A percentile compares a stretch with the other conserved stretches of the same genome.
Evolutionary conservation across 495 filamentous ascomycete species (phyloP).

Genomic region (Haplographium delicatum): DNA sequence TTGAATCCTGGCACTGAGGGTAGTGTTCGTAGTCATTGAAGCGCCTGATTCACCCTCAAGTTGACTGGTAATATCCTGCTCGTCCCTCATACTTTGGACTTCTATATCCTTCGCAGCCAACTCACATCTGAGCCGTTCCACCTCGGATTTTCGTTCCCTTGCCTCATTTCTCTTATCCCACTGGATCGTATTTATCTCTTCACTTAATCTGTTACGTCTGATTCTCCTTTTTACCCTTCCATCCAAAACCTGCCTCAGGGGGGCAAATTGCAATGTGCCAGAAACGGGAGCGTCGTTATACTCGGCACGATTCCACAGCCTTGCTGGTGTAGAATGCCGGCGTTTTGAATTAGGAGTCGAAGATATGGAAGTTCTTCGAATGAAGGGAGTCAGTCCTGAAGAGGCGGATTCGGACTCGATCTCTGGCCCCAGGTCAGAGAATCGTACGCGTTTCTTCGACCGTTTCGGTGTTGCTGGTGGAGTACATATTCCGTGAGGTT

Average conservation of each 20-base stretch:
- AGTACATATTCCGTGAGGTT: slow-evolving; percentile 19
- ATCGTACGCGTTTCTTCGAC: slow-evolving; percentile 60
- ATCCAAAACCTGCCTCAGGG: slow-evolving; percentile 65
- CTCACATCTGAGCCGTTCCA: slow-evolving; percentile 47
- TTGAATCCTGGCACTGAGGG: slow-evolving; percentile 13
- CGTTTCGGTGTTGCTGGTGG: slow-evolving; percentile 27
- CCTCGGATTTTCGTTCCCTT: slow-evolving; percentile 34
- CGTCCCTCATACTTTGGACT: slow-evolving; percentile 30
- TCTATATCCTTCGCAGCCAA: slow-evolving; percentile 45
- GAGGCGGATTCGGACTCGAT: slow-evolving; percentile 33
- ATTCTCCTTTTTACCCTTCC: slow-evolving; percentile 66
- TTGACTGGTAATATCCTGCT: slow-evolving; percentile 23
- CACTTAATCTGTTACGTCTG: slow-evolving; percentile 63
- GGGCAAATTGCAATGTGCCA: slow-evolving; percentile 53
- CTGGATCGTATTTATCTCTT: slow-evolving; percentile 65
- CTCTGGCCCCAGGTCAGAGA: slow-evolving; percentile 62
- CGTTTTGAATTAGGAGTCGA: slow-evolving; percentile 40
- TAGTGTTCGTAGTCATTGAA: slow-evolving; percentile 6
- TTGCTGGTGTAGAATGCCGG: slow-evolving; percentile 35
- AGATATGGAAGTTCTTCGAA: slow-evolving; percentile 52
- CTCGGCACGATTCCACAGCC: slow-evolving; percentile 12
- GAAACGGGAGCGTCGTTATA: slow-evolving; percentile 25
- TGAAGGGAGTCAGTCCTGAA: slow-evolving; percentile 65
- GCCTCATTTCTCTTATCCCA: slow-evolving; percentile 46
- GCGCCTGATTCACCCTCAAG: slow-evolving; percentile 19